phyloP scores from a whole-genome alignment of 2,329 filamentous ascomycete genomes.

The Colletotrichum nymphaeae region DNA sequence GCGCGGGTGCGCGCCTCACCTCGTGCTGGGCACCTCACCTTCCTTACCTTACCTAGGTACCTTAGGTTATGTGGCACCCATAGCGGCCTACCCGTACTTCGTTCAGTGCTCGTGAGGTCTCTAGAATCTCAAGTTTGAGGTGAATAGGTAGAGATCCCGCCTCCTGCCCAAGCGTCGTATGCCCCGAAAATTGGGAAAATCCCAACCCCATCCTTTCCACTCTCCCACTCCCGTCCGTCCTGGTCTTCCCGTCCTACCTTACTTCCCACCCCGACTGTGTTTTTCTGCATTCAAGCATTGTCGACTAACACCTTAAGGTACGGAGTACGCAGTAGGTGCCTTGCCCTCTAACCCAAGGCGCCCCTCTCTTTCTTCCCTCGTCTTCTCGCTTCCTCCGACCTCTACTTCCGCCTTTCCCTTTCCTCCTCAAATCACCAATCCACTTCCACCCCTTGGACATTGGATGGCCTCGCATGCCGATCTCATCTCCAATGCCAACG shows the following conservation, averaged over 20 bases:
- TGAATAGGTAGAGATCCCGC: constrained; percentile 1
- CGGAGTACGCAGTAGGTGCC: neutral
- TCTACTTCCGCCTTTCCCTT: constrained; percentile 13
- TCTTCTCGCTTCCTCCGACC: constrained; percentile 8
- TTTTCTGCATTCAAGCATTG: constrained; percentile 23
- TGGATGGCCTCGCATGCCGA: constrained; percentile 30
- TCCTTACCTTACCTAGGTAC: no score
- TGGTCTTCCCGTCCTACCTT: constrained; percentile 12
- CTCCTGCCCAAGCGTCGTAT: constrained; percentile 36
- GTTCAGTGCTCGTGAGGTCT: constrained; percentile 8
- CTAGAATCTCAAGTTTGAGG: constrained; percentile 4
- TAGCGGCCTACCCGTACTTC: no score
- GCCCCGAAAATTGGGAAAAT: constrained; percentile 39
- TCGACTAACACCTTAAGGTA: neutral
- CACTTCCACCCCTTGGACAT: constrained; percentile 24
- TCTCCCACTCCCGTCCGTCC: constrained; percentile 1
- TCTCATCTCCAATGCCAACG: constrained; percentile 18
- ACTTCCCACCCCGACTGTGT: neutral
- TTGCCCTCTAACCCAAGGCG: constrained; percentile 8
- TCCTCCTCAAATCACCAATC: constrained; percentile 23
- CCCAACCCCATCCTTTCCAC: constrained; percentile 41
- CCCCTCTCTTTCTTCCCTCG: constrained; percentile 15
- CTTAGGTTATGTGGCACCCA: no score
- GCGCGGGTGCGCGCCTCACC: no score
- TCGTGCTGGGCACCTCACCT: no score